Conservation (phyloP, 2,329 filamentous ascomycete species). For the Fusarium foetens region DNA sequence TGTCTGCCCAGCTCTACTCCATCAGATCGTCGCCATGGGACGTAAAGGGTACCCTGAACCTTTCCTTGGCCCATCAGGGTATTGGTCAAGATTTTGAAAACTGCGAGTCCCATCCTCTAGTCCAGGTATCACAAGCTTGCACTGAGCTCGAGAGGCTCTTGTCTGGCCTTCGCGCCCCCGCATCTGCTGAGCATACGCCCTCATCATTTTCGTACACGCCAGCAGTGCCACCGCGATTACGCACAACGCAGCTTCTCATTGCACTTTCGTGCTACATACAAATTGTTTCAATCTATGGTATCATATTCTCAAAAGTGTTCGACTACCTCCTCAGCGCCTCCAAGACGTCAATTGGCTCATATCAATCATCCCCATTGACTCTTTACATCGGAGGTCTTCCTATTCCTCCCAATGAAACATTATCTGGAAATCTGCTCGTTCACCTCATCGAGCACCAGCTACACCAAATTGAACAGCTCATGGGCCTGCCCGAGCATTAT, state of each 20-base stretch:
- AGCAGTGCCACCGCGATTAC: neutral
- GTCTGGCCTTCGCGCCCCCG: neutral
- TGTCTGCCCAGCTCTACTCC: slow-evolving; percentile 3
- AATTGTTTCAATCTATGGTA: slow-evolving; percentile 16
- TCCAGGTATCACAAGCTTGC: slow-evolving; percentile 1
- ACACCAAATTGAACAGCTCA: slow-evolving; percentile 12
- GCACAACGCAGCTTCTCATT: slow-evolving; percentile 9
- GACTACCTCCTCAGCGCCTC: neutral
- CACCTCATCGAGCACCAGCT: slow-evolving; percentile 8
- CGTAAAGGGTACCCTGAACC: slow-evolving; percentile 62
- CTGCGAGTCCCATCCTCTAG: slow-evolving; percentile 1
- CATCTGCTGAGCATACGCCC: neutral
- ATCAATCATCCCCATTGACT: neutral
- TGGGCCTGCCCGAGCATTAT: slow-evolving; percentile 1
- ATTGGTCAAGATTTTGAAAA: slow-evolving; percentile 1
- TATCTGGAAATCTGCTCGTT: slow-evolving; percentile 9
- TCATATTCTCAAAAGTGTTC: slow-evolving; percentile 7
- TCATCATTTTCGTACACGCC: slow-evolving; percentile 3
- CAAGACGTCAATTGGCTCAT: neutral
- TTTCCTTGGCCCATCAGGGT: slow-evolving; percentile 57
- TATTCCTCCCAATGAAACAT: neutral
- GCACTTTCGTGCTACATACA: slow-evolving; percentile 13
- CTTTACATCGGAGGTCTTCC: neutral
- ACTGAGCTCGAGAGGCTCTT: slow-evolving; percentile 6
- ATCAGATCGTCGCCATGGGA: neutral